Evolutionary conservation across 352 stramenopile species (phyloP).

Genomic region (Phytophthora pluvialis): DNA sequence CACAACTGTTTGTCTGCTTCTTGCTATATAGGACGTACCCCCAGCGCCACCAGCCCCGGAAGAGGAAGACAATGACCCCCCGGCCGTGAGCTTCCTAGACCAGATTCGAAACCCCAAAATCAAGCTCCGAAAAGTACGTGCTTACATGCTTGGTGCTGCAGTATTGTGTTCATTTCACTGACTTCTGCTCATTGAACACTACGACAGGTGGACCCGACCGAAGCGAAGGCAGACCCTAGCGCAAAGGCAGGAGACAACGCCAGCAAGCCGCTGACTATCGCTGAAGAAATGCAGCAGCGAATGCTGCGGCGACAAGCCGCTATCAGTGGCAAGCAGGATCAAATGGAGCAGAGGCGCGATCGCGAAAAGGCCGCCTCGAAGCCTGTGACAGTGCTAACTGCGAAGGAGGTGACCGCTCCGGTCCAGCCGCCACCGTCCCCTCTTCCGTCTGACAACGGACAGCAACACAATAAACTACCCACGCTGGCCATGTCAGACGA

Average conservation of each 20-base stretch:
- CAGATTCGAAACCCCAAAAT: conserved; percentile 69
- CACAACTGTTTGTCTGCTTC: conserved; percentile 1
- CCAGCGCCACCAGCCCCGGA: conserved; percentile 32
- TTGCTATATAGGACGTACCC: conserved; percentile 35
- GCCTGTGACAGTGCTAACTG: conserved; percentile 76
- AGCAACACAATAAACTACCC: conserved; percentile 60
- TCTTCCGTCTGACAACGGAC: conserved; percentile 52
- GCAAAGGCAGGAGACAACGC: conserved; percentile 43
- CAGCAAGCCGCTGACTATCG: conserved; percentile 71
- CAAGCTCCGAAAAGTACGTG: conserved; percentile 54
- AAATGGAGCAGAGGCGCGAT: conserved; percentile 81
- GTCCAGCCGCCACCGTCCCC: conserved; percentile 46
- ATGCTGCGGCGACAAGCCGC: conserved; percentile 79
- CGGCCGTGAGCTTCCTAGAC: conserved; percentile 53
- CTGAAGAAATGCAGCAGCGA: conserved; percentile 84
- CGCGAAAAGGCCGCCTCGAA: conserved; percentile 70
- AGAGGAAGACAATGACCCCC: conserved; percentile 40
- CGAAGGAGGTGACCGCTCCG: conserved; percentile 74
- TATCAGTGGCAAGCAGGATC: conserved; percentile 86
- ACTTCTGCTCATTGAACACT: background rate
- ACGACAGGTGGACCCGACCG: conserved; percentile 41
- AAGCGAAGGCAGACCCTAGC: conserved; percentile 37
- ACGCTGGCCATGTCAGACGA: conserved; percentile 87
- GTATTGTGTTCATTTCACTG: background rate
- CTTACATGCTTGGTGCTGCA: background rate